phyloP scores from a whole-genome alignment of 208 protist species.

The Crithidia acanthocephali region DNA sequence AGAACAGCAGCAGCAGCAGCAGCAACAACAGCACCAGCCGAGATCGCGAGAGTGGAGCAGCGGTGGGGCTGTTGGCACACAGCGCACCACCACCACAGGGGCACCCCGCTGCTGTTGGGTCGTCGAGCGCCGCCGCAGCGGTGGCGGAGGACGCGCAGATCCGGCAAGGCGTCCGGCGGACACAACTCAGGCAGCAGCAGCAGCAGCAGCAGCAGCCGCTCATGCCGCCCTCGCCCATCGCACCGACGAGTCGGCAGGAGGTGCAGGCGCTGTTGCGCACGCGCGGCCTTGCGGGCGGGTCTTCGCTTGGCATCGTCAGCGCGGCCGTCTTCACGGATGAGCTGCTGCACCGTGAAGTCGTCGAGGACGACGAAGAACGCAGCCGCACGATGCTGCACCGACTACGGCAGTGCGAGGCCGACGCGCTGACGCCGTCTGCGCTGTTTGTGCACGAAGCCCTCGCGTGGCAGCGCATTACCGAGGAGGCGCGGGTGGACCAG shows the following conservation, averaged over 20 bases:
- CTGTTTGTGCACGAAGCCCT: slow-evolving; percentile 19
- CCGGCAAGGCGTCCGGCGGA: background rate
- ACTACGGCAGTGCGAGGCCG: slow-evolving; percentile 20
- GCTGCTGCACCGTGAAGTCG: slow-evolving; percentile 24
- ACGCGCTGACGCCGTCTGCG: slow-evolving; percentile 17
- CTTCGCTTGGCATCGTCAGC: slow-evolving; percentile 17
- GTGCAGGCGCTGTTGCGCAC: slow-evolving; percentile 22
- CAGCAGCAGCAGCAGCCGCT: slow-evolving; percentile 9
- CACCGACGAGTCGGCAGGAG: slow-evolving; percentile 18
- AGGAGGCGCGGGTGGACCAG: background rate
- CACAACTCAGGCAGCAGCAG: background rate
- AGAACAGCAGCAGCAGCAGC: slow-evolving; percentile 1
- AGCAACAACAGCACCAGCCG: background rate
- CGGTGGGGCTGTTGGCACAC: background rate
- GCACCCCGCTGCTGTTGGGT: too few relatives aligned
- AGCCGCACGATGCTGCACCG: slow-evolving; percentile 26
- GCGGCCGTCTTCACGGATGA: slow-evolving; percentile 27
- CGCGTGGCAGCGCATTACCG: slow-evolving; percentile 24
- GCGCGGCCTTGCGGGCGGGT: slow-evolving; percentile 4
- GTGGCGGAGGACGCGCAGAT: background rate
- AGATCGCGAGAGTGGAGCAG: background rate
- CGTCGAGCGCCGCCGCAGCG: background rate
- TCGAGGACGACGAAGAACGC: slow-evolving; percentile 24
- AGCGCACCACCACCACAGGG: too few relatives aligned
- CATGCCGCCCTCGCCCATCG: slow-evolving; percentile 24